A percentile compares a stretch with the other conserved stretches of the same genome.
Evolutionary conservation across 2,329 filamentous ascomycete genomes (phyloP).

Genomic region (Hymenoscyphus linearis): DNA sequence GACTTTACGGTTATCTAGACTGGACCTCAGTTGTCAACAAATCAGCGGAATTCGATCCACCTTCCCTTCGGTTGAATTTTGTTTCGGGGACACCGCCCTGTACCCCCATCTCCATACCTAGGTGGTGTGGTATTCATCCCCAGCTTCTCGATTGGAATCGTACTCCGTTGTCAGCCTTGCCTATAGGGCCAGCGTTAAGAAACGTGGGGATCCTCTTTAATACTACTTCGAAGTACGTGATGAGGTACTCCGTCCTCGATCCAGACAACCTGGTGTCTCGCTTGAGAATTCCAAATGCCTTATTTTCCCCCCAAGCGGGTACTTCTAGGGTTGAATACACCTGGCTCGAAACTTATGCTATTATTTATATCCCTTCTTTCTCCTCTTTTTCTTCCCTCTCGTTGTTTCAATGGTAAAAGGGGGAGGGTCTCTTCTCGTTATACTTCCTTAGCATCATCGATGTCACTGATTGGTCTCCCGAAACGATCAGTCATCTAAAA

Average conservation of each 20-base stretch:
- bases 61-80: background rate
- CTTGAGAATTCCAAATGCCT: background rate
- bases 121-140: too few species aligned
- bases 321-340: background rate
- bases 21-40: background rate
- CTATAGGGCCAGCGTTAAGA: constrained; percentile 3
- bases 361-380: background rate
- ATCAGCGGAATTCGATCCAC: background rate
- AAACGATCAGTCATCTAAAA: background rate
- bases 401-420: background rate
- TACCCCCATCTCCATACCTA: background rate
- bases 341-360: background rate
- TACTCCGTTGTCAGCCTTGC: background rate
- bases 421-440: background rate
- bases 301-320: background rate
- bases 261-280: background rate
- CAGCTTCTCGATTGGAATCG: background rate
- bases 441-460: background rate
- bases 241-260: too few species aligned
- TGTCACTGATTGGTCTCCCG: background rate
- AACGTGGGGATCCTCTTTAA: background rate
- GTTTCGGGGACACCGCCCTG: background rate
- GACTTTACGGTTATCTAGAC: background rate
- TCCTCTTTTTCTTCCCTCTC: background rate
- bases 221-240: background rate